These are phyloP conservation scores for Microdochium paspali DNA, from an alignment of 2,329 filamentous ascomycete species.

Conservation along the genomic window DNA sequence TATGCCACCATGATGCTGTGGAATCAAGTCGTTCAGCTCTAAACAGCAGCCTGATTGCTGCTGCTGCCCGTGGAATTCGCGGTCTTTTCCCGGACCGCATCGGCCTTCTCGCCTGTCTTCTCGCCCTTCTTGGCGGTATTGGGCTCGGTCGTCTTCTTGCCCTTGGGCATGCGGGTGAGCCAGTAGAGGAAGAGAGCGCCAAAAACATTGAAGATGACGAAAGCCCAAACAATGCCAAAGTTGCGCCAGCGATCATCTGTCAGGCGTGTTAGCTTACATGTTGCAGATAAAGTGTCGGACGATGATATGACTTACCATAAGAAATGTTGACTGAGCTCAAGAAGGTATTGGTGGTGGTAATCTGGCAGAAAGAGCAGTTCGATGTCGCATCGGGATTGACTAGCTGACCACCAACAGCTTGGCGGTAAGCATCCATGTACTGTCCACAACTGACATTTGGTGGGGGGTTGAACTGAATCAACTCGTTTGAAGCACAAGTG, in stretches of 20 bases:
- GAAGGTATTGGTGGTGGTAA: slow-evolving; percentile 25
- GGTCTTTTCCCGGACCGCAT: slow-evolving; percentile 1
- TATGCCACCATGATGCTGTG: background rate
- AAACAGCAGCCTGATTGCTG: background rate
- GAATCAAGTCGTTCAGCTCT: background rate
- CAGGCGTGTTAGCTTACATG: slow-evolving; percentile 7
- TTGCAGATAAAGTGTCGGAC: no score
- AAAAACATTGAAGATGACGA: slow-evolving; percentile 44
- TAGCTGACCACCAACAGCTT: slow-evolving; percentile 34
- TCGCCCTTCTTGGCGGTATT: slow-evolving; percentile 1
- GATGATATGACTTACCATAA: slow-evolving; percentile 23
- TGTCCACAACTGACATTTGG: slow-evolving; percentile 40
- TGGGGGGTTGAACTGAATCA: slow-evolving; percentile 51
- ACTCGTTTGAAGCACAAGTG: slow-evolving; percentile 55
- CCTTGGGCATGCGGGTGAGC: slow-evolving; percentile 34
- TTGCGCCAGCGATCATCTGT: slow-evolving; percentile 42
- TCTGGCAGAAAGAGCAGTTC: slow-evolving; percentile 33
- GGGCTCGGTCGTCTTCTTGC: slow-evolving; percentile 10
- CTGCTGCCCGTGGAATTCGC: background rate
- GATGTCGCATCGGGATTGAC: slow-evolving; percentile 29
- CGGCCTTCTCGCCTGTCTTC: slow-evolving; percentile 15
- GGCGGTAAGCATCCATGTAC: slow-evolving; percentile 43
- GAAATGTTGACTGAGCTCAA: slow-evolving; percentile 26
- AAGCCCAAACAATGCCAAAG: slow-evolving; percentile 44
- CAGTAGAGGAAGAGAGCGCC: slow-evolving; percentile 45